Percentiles rank a stretch among this genome's conserved stretches.
phyloP scores from a whole-genome alignment of 192 early-diverging fungal species.

The Jimgerdemannia flammicorona region DNA sequence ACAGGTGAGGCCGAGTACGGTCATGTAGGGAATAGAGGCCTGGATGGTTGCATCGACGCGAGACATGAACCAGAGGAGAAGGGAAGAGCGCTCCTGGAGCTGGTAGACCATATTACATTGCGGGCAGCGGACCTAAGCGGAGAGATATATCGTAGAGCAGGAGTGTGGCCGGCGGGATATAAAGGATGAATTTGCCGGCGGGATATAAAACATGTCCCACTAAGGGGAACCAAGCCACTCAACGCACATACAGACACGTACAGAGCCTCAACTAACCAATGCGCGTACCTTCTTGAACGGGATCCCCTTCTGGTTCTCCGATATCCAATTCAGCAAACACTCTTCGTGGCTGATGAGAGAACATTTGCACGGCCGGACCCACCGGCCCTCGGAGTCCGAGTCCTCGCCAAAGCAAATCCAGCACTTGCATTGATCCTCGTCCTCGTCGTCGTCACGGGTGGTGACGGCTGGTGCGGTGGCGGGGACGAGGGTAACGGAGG shows the following conservation, averaged over 20 bases:
- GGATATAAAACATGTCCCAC: neutral
- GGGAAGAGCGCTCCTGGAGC: constrained; percentile 49
- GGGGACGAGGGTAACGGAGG: too few species aligned
- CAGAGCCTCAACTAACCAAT: neutral
- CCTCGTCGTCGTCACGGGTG: too few species aligned
- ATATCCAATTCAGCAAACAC: constrained; percentile 73
- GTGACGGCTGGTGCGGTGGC: too few species aligned
- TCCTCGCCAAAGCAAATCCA: constrained; percentile 81
- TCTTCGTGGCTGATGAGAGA: constrained; percentile 76
- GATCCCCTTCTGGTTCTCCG: constrained; percentile 57
- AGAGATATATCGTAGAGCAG: neutral
- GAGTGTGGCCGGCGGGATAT: too few species aligned
- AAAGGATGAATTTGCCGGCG: too few species aligned
- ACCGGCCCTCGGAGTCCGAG: constrained; percentile 50
- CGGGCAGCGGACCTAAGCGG: constrained; percentile 59
- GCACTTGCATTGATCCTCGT: constrained; percentile 40
- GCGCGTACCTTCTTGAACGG: constrained; percentile 39
- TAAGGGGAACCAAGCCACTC: neutral
- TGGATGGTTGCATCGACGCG: constrained; percentile 50
- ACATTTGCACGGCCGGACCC: constrained; percentile 71
- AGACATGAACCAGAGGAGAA: constrained; percentile 45
- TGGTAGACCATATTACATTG: constrained; percentile 65
- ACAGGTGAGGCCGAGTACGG: constrained; percentile 56
- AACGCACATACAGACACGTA: neutral
- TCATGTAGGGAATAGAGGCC: constrained; percentile 57